Evolutionary conservation across 1,284 basidiomycete species (phyloP), one percentile per base, ranked within the genome.

Genomic region (Schizophyllum amplum): DNA sequence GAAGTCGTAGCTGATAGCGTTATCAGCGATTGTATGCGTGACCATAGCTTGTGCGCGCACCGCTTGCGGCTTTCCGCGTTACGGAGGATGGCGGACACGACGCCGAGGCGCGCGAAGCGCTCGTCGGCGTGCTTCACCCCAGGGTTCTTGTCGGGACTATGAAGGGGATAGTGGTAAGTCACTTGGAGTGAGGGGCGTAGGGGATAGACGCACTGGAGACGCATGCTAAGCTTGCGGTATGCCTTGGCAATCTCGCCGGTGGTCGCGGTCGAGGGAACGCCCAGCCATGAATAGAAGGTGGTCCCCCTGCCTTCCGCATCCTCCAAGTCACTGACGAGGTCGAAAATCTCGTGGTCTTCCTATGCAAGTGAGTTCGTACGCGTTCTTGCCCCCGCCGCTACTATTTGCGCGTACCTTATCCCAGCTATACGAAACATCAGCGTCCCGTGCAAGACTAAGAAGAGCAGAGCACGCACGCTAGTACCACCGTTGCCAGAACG

Each of bases 261-360:
- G 13, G 83, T 75, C 0, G 92, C 92, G 2, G 83, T 83, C 3
- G 82, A 71, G 5, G 88, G 73, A 0, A 95, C 80, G 58, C 85
- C 83, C 42, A 95, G 73, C 82, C 86, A 92, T 20, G 88, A 88
- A 75, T 96, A 98, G 73, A 98, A 98, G 1, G 86, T 90, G 9
- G 87, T 92, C 24, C 87, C 90, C 68, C 90, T 94, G 56, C 92
- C 94, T 77, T 96, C 94, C 1, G 90, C 77, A 1, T 75, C 73
- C 72, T 96, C 87, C 27, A 98, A 72, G 5, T 82, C 90, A 61
- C 82, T 82, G 57, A 97, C 94, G n/a, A 98, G 79, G 73, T 97
- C 94, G 67, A 98, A 98, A 55, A 98, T 94, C 72, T 98, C 94
- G 75, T 94, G 81, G 74, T 95, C 92, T 71, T 94, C 88, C 85